Conservation (phyloP, 345 rosid genomes). For the Dimocarpus longan region DNA sequence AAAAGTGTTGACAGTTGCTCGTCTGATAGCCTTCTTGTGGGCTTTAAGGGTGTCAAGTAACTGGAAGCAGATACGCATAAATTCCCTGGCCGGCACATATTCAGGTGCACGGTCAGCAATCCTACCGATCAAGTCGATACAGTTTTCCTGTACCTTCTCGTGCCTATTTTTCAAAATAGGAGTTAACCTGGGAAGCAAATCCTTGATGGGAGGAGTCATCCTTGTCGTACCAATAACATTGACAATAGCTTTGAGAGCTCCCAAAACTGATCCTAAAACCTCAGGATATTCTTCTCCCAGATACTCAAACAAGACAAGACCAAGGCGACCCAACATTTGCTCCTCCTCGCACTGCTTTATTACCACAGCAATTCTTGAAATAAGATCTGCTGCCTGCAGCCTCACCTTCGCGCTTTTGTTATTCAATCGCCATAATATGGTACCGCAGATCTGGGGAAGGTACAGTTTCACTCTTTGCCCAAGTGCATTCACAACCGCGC, state of each 20-base stretch:
- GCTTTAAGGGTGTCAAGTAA: conserved; percentile 99
- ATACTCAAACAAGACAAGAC: conserved; percentile 92
- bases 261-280: conserved; percentile 93
- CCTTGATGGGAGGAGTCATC: conserved; percentile 99
- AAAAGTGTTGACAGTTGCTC: conserved; percentile 94
- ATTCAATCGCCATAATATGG: conserved; percentile 98
- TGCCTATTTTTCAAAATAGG: conserved; percentile 98
- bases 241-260: conserved; percentile 95
- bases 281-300: conserved; percentile 99
- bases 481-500: conserved; percentile 94
- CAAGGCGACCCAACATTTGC: conserved; percentile 99
- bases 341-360: conserved; percentile 99
- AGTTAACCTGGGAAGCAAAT: conserved; percentile 94
- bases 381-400: conserved; percentile 98
- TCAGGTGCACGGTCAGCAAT: conserved; percentile 99
- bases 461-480: conserved; percentile 97
- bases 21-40: conserved; percentile 93
- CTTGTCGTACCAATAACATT: conserved; percentile 99
- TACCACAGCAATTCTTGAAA: conserved; percentile 92
- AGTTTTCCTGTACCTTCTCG: conserved; percentile 98
- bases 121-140: conserved; percentile 96
- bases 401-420: conserved; percentile 98
- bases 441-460: conserved; percentile 95
- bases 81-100: conserved; percentile 98
- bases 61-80: conserved; percentile 98